A percentile compares a stretch with the other conserved stretches of the same genome.
Conservation (phyloP, 2,329 filamentous ascomycete genomes). For the Ceratocystis alfenasii region DNA sequence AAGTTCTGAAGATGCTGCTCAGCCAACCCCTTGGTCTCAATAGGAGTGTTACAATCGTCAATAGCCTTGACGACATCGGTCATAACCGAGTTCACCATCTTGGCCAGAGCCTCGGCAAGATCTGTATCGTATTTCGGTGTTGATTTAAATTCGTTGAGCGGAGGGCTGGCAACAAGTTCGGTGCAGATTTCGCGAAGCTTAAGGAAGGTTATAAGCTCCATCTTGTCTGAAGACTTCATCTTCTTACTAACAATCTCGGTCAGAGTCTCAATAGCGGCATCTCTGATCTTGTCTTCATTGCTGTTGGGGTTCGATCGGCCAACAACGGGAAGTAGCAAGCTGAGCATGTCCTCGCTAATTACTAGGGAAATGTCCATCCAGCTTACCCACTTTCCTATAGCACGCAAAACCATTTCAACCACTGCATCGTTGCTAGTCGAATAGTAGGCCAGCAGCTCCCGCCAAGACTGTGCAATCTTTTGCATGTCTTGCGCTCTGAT, state of each 20-base stretch:
- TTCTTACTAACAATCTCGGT: conserved; percentile 96
- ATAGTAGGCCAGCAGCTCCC: conserved; percentile 75
- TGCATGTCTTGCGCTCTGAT: conserved; percentile 76
- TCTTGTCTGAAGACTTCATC: conserved; percentile 89
- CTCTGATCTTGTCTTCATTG: conserved; percentile 65
- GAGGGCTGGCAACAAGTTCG: conserved; percentile 73
- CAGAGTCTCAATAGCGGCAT: conserved; percentile 86
- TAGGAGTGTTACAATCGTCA: conserved; percentile 52
- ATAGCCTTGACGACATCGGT: conserved; percentile 78
- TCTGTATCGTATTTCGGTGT: conserved; percentile 89
- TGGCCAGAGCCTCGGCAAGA: conserved; percentile 86
- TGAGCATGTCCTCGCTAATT: conserved; percentile 79
- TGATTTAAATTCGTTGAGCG: conserved; percentile 63
- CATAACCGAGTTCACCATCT: conserved; percentile 82
- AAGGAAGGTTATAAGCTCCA: conserved; percentile 82
- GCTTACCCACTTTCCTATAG: conserved; percentile 94
- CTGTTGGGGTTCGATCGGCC: conserved; percentile 49
- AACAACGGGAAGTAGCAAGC: conserved; percentile 72
- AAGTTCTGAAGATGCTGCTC: conserved; percentile 75
- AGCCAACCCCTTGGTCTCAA: conserved; percentile 58
- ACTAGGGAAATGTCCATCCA: conserved; percentile 96
- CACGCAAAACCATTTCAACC: conserved; percentile 76
- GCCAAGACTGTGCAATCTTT: conserved; percentile 82
- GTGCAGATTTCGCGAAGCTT: conserved; percentile 76
- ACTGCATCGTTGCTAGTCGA: conserved; percentile 56